Conservation (phyloP, 768 basidiomycete species). For the Agaricus blazei region DNA sequence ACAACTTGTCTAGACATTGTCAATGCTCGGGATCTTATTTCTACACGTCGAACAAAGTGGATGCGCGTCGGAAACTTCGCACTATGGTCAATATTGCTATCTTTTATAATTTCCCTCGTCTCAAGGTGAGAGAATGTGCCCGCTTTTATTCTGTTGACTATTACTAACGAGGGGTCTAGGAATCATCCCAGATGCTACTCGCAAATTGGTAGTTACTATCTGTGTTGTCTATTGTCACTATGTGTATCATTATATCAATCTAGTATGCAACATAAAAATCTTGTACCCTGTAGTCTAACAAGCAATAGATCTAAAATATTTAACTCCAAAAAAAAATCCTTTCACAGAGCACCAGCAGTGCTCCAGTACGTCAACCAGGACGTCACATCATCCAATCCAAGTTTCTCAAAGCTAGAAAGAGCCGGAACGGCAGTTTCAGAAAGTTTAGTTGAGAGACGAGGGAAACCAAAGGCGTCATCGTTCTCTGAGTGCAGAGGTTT, state of each 20-base stretch:
- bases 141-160: neutral
- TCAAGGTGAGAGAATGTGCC: constrained; percentile 47
- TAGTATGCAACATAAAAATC: neutral
- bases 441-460: constrained; percentile 12
- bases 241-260: neutral
- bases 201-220: constrained; percentile 30
- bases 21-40: constrained; percentile 84
- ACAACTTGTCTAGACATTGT: constrained; percentile 83
- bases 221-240: neutral
- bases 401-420: constrained; percentile 3
- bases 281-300: neutral
- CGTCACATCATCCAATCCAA: constrained; percentile 12
- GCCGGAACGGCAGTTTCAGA: constrained; percentile 8
- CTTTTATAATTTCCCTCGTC: constrained; percentile 59
- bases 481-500: constrained; percentile 10
- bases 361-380: constrained; percentile 14
- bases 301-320: neutral
- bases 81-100: constrained; percentile 83
- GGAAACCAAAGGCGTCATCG: constrained; percentile 19
- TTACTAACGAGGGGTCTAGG: constrained; percentile 23
- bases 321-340: neutral
- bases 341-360: neutral
- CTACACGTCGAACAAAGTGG: constrained; percentile 66
- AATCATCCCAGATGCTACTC: constrained; percentile 40
- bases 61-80: constrained; percentile 64